Conservation (phyloP, 257 asterid genomes). For the Solanum paucissectum region DNA sequence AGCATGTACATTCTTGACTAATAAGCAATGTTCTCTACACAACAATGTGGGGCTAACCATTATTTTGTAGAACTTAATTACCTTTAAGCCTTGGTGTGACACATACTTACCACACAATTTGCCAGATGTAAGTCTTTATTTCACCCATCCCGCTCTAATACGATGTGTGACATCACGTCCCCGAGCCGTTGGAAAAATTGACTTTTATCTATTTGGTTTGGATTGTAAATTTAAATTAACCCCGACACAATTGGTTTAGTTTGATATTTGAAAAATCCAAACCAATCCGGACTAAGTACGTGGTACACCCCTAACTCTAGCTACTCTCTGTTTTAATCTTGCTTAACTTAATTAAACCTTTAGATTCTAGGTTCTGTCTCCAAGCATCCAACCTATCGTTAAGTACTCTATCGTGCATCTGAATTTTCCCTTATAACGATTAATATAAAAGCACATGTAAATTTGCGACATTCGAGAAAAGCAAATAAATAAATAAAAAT, state of each 20-base stretch:
- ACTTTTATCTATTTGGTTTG: not conserved
- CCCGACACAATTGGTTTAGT: not conserved
- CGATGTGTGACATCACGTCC: too few species aligned
- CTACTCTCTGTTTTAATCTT: not conserved
- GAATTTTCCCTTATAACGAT: not conserved
- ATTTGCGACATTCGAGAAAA: not conserved
- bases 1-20: not conserved
- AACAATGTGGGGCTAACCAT: accelerated
- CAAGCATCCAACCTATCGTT: not conserved
- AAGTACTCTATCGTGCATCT: not conserved
- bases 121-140: not conserved
- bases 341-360: not conserved
- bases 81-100: not conserved
- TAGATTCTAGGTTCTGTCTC: not conserved
- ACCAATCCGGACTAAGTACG: not conserved
- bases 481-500: not conserved
- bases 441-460: not conserved
- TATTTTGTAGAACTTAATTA: not conserved
- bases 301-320: too few species aligned
- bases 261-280: not conserved
- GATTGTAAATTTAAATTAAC: not conserved
- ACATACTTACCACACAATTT: not conserved
- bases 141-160: not conserved
- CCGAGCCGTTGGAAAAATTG: not conserved
- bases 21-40: not conserved